Percentiles rank a stretch among this genome's conserved stretches.
Evolutionary conservation across 768 basidiomycete species (phyloP).

Genomic region (Tulasnella sp.): DNA sequence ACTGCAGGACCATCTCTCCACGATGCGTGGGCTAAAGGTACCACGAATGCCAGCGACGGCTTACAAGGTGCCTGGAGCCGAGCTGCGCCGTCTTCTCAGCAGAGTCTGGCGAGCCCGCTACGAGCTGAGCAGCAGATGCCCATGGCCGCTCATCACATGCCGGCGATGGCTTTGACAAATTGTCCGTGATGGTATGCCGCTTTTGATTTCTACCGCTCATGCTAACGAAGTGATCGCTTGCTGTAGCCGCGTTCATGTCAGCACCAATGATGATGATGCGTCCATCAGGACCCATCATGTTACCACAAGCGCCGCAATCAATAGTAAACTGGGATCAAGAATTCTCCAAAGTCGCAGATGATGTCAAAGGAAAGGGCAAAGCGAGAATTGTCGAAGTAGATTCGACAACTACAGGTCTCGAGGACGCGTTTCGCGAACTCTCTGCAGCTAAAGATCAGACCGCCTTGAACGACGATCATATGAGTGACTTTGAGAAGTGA

Average conservation of each 20-base stretch:
- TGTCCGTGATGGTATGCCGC: too few species aligned
- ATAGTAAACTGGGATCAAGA: slow-evolving; percentile 23
- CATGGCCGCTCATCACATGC: too few species aligned
- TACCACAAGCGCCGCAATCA: not conserved
- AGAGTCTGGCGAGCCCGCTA: too few species aligned
- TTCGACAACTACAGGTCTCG: slow-evolving; percentile 15
- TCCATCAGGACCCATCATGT: too few species aligned
- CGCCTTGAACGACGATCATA: slow-evolving; percentile 49
- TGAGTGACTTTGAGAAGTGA: slow-evolving; percentile 44
- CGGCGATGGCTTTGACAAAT: too few species aligned
- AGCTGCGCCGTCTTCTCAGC: not conserved
- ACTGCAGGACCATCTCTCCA: not conserved
- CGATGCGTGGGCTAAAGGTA: not conserved
- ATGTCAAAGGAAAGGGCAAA: slow-evolving; percentile 65
- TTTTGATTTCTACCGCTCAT: too few species aligned
- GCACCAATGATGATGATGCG: too few species aligned
- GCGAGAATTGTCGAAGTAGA: slow-evolving; percentile 31
- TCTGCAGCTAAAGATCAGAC: slow-evolving; percentile 34
- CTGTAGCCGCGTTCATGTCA: too few species aligned
- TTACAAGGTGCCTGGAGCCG: slow-evolving; percentile 4
- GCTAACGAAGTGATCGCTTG: too few species aligned
- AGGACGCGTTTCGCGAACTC: slow-evolving; percentile 5
- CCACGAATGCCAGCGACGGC: not conserved
- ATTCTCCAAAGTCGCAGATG: slow-evolving; percentile 16
- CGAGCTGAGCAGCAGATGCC: too few species aligned